Evolutionary conservation across 352 stramenopile genomes (phyloP).

Genomic region (Phytophthora tubulina): DNA sequence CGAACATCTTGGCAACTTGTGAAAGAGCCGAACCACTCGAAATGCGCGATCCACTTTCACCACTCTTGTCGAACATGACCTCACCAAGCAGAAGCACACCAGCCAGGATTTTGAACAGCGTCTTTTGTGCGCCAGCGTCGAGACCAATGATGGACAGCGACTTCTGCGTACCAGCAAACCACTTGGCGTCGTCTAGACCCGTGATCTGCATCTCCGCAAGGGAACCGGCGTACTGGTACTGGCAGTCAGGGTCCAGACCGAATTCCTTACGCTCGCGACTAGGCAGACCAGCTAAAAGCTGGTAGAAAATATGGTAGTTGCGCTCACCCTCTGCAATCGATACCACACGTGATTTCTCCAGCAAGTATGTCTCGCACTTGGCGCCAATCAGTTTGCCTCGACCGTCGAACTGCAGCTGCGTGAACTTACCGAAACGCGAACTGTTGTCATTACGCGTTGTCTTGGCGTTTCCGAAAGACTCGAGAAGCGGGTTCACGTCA

Average conservation of each 20-base stretch:
- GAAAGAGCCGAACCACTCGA: conserved; percentile 68
- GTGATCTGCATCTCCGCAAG: conserved; percentile 85
- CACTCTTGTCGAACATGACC: conserved; percentile 89
- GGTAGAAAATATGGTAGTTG: conserved; percentile 99
- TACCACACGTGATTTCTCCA: conserved; percentile 97
- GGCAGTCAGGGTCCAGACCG: conserved; percentile 67
- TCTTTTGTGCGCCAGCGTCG: conserved; percentile 58
- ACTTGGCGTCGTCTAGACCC: conserved; percentile 88
- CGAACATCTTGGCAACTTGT: conserved; percentile 91
- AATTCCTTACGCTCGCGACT: conserved; percentile 64
- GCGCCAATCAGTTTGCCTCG: conserved; percentile 84
- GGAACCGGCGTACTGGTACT: conserved; percentile 81
- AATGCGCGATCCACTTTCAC: conserved; percentile 80
- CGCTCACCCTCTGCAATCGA: conserved; percentile 95
- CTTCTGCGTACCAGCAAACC: conserved; percentile 80
- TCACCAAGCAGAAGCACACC: conserved; percentile 98
- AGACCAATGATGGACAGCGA: conserved; percentile 86
- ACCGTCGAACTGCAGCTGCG: conserved; percentile 88
- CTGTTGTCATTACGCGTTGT: conserved; percentile 95
- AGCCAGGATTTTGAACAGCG: conserved; percentile 86
- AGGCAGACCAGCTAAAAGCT: conserved; percentile 84
- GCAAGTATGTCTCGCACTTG: conserved; percentile 95
- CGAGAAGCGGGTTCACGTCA: conserved; percentile 92
- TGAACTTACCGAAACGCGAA: conserved; percentile 93
- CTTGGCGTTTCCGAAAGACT: conserved; percentile 96